Evolutionary conservation across 192 early-diverging fungal species (phyloP).

Genomic region (Piromyces finnis): DNA sequence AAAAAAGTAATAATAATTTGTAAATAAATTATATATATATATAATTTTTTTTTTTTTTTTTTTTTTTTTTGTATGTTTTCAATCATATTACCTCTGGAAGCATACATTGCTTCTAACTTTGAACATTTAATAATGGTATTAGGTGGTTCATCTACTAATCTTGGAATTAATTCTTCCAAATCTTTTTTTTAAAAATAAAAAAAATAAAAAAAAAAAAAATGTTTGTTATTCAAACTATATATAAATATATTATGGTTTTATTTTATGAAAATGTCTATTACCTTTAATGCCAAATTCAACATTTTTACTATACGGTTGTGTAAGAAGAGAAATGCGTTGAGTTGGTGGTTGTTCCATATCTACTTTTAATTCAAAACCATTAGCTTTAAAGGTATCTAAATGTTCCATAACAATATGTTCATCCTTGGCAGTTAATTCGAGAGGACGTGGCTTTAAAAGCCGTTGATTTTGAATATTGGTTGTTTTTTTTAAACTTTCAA

Average conservation of each 20-base stretch:
- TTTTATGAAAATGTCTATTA: too few relatives aligned
- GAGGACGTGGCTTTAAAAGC: slow-evolving; percentile 39
- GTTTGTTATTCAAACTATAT: too few relatives aligned
- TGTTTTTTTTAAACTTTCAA: slow-evolving; percentile 52
- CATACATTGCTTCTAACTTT: too few relatives aligned
- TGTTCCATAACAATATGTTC: slow-evolving; percentile 64
- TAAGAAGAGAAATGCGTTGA: slow-evolving; percentile 39
- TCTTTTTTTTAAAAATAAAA: slow-evolving; percentile 12
- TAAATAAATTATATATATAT: slow-evolving; percentile 26
- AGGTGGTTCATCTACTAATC: slow-evolving; percentile 15
- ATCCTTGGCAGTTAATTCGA: slow-evolving; percentile 59
- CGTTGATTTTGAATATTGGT: slow-evolving; percentile 44
- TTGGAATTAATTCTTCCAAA: slow-evolving; percentile 51
- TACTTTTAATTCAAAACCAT: slow-evolving; percentile 63
- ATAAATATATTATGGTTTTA: too few relatives aligned
- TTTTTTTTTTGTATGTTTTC: too few relatives aligned
- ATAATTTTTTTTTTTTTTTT: too few relatives aligned
- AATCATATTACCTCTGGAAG: too few relatives aligned
- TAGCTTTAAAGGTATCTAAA: slow-evolving; percentile 44
- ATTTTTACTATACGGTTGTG: slow-evolving; percentile 57
- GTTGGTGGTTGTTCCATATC: slow-evolving; percentile 37
- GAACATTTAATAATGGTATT: too few relatives aligned
- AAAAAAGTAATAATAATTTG: neutral
- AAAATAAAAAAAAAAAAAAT: neutral
- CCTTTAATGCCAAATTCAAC: slow-evolving; percentile 51